Percentiles rank a stretch among this genome's conserved stretches.
Conservation (phyloP, 2,329 filamentous ascomycete genomes). For the Proliferodiscus dingleyae region DNA sequence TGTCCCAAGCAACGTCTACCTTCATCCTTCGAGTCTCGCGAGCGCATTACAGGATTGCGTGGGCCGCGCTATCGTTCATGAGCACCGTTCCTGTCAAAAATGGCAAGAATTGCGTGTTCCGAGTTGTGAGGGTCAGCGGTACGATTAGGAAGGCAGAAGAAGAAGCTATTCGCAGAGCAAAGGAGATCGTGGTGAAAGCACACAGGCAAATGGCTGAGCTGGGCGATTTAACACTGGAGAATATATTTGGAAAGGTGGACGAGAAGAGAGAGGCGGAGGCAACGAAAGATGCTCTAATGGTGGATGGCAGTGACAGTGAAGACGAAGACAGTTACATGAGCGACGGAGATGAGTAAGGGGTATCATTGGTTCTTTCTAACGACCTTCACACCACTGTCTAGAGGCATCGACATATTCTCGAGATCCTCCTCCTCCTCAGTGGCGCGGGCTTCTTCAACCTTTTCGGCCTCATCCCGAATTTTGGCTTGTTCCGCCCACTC, state of each 20-base stretch:
- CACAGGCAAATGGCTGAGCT: constrained; percentile 45
- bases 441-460: constrained; percentile 32
- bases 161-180: constrained; percentile 76
- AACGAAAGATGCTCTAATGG: constrained; percentile 40
- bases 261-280: constrained; percentile 16
- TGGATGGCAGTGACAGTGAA: constrained; percentile 43
- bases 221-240: constrained; percentile 33
- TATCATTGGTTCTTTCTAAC: constrained; percentile 57
- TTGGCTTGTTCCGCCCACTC: constrained; percentile 72
- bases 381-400: constrained; percentile 65
- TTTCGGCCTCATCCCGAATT: constrained; percentile 36
- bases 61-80: constrained; percentile 83
- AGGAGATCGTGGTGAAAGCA: constrained; percentile 64
- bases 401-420: constrained; percentile 45
- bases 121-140: constrained; percentile 81
- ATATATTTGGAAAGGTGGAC: constrained; percentile 35
- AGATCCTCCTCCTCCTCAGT: constrained; percentile 36
- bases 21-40: constrained; percentile 84
- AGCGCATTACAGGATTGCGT: constrained; percentile 79
- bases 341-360: constrained; percentile 38
- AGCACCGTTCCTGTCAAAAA: constrained; percentile 55
- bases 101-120: constrained; percentile 68
- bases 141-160: constrained; percentile 91
- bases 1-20: constrained; percentile 87
- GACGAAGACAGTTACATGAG: constrained; percentile 39